Evolutionary conservation across 495 filamentous ascomycete species (phyloP).

Genomic region (Lasiosphaeriaceae sp.): DNA sequence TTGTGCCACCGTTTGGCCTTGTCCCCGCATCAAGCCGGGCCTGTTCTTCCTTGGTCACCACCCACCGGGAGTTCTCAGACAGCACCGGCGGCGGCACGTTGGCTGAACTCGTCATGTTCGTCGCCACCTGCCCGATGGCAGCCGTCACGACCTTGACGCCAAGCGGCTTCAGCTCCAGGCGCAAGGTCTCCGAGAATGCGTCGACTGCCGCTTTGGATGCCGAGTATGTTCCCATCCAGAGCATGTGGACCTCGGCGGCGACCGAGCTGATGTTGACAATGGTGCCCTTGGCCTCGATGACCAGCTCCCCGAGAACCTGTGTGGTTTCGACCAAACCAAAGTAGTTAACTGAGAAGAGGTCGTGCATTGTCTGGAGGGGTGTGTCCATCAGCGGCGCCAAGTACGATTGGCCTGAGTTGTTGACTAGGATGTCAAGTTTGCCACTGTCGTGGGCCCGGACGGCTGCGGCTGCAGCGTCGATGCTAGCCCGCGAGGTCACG

Average conservation of each 20-base stretch:
- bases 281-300: slow-evolving; percentile 43
- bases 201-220: slow-evolving; percentile 46
- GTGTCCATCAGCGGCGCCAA: slow-evolving; percentile 33
- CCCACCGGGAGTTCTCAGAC: slow-evolving; percentile 14
- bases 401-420: slow-evolving; percentile 34
- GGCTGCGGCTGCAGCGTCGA: slow-evolving; percentile 14
- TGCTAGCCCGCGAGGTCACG: slow-evolving; percentile 13
- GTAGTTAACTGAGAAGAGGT: slow-evolving; percentile 37
- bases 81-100: slow-evolving; percentile 12
- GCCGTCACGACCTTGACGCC: slow-evolving; percentile 38
- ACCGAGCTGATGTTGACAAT: slow-evolving; percentile 46
- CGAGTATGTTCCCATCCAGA: slow-evolving; percentile 39
- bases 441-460: slow-evolving; percentile 21
- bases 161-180: slow-evolving; percentile 46
- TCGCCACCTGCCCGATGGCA: slow-evolving; percentile 15
- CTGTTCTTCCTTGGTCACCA: not conserved
- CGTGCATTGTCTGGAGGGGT: slow-evolving; percentile 27
- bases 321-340: slow-evolving; percentile 42
- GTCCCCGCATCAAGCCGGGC: not conserved
- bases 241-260: slow-evolving; percentile 36
- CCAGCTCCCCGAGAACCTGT: slow-evolving; percentile 43
- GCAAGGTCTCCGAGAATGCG: slow-evolving; percentile 36
- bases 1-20: not conserved
- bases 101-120: slow-evolving; percentile 16
- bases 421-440: slow-evolving; percentile 38